These are phyloP conservation scores for Piper betle DNA, from an alignment of 164 flowering plant genomes.

Conservation along the genomic window DNA sequence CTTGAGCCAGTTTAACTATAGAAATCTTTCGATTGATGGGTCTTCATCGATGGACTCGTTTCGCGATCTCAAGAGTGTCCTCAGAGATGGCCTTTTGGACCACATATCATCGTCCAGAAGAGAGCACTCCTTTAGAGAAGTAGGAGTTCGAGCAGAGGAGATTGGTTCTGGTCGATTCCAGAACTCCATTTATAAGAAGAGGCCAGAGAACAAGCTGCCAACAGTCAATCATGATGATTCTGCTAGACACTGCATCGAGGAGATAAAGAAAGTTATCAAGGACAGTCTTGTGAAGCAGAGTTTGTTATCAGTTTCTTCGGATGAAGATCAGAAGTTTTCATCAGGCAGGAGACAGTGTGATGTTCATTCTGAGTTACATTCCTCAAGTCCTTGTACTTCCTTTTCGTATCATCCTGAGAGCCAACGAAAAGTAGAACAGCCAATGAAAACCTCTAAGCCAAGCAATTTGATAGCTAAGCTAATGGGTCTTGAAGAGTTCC, in stretches of 20 bases:
- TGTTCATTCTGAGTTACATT: conserved; percentile 27
- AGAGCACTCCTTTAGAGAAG: conserved; percentile 4
- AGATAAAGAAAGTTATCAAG: conserved; percentile 23
- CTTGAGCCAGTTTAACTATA: conserved; percentile 11
- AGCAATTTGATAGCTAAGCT: conserved; percentile 78
- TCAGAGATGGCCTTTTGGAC: conserved; percentile 21
- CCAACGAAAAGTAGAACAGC: conserved; percentile 10
- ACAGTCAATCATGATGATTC: too few species aligned
- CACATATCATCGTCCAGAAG: neutral
- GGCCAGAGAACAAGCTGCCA: too few species aligned
- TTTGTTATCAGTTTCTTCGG: conserved; percentile 18
- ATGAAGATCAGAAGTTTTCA: conserved; percentile 11
- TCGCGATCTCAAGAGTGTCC: conserved; percentile 44
- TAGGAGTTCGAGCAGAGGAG: conserved; percentile 14
- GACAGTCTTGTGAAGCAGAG: conserved; percentile 40
- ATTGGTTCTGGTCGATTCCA: conserved; percentile 10
- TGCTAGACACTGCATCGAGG: conserved; percentile 21
- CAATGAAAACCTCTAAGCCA: conserved; percentile 20
- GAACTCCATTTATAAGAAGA: conserved; percentile 6
- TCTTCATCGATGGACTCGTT: conserved; percentile 20
- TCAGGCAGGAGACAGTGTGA: conserved; percentile 11
- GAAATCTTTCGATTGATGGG: conserved; percentile 28
- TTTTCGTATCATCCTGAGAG: conserved; percentile 17
- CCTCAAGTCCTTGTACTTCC: conserved; percentile 54
- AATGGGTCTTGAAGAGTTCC: conserved; percentile 67